Conservation (phyloP, 768 basidiomycete genomes). For the Amylocystis lapponica region DNA sequence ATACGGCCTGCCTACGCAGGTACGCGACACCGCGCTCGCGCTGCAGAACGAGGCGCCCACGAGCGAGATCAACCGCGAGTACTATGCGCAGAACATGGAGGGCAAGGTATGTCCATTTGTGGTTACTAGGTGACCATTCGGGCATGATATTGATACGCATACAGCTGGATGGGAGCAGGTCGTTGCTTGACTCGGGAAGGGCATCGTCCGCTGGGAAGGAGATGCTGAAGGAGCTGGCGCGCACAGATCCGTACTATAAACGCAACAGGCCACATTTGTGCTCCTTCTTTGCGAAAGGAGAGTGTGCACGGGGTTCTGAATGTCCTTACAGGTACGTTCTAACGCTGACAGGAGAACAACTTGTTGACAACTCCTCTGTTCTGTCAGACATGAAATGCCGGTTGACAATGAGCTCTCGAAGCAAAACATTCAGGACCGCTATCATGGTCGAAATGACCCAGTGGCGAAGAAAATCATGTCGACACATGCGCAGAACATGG, state of each 20-base stretch:
- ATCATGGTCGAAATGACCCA: conserved; percentile 88
- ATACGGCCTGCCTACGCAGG: conserved; percentile 94
- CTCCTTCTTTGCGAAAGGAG: conserved; percentile 93
- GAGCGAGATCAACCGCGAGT: conserved; percentile 96
- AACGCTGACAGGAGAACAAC: neutral
- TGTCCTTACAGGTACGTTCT: conserved; percentile 79
- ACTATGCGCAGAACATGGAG: conserved; percentile 91
- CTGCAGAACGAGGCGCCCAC: conserved; percentile 84
- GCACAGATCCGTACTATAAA: conserved; percentile 96
- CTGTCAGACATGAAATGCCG: conserved; percentile 78
- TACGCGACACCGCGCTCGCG: conserved; percentile 91
- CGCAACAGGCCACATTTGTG: conserved; percentile 92
- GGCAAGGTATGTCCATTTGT: conserved; percentile 45
- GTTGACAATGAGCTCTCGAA: conserved; percentile 76
- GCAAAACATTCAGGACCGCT: conserved; percentile 93
- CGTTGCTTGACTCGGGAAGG: conserved; percentile 52
- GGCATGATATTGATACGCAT: conserved; percentile 1
- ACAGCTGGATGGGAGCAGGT: conserved; percentile 69
- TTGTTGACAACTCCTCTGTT: neutral
- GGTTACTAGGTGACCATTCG: neutral
- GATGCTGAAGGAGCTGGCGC: conserved; percentile 91
- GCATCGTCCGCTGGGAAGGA: conserved; percentile 85
- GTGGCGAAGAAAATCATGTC: conserved; percentile 88
- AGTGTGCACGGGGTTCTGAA: conserved; percentile 85
- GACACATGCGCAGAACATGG: conserved; percentile 73